phyloP scores from a whole-genome alignment of 352 stramenopile genomes.

The Pythium sp. region DNA sequence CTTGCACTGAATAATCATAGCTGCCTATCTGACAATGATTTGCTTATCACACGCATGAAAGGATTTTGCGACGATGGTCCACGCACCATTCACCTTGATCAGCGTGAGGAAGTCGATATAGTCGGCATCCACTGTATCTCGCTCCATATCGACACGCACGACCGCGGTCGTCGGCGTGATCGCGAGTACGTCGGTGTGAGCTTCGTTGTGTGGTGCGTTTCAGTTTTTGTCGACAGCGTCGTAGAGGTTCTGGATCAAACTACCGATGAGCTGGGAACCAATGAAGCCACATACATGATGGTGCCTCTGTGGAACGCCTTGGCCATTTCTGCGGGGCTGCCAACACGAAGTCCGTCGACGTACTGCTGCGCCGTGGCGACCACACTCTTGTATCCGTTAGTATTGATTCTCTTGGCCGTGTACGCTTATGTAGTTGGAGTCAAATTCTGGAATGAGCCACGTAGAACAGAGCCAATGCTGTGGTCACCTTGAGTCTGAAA shows the following conservation, averaged over 20 bases:
- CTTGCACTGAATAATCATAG: no score
- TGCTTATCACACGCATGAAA: not conserved
- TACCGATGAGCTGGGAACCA: not conserved
- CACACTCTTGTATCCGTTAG: no score
- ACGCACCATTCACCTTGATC: not conserved
- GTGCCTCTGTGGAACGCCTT: constrained; percentile 7
- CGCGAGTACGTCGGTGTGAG: constrained; percentile 4
- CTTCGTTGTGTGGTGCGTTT: not conserved
- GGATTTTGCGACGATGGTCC: not conserved
- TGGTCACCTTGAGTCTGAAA: no score
- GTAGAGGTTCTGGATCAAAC: constrained; percentile 12
- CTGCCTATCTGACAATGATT: no score
- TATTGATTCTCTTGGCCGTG: no score
- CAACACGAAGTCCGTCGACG: constrained; percentile 8
- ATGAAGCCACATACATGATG: constrained; percentile 8
- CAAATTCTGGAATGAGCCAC: no score
- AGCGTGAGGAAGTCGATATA: not conserved
- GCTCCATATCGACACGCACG: constrained; percentile 14
- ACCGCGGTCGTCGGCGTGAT: constrained; percentile 11
- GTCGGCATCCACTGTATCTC: not conserved
- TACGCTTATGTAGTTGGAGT: no score
- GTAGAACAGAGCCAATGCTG: no score
- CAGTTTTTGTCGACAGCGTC: constrained; percentile 2
- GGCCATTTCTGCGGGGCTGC: not conserved
- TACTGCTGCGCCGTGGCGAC: constrained; percentile 1